A percentile compares a stretch with the other conserved stretches of the same genome.
phyloP scores from a whole-genome alignment of 2,329 filamentous ascomycete species.

The Stenocarpella maydis region DNA sequence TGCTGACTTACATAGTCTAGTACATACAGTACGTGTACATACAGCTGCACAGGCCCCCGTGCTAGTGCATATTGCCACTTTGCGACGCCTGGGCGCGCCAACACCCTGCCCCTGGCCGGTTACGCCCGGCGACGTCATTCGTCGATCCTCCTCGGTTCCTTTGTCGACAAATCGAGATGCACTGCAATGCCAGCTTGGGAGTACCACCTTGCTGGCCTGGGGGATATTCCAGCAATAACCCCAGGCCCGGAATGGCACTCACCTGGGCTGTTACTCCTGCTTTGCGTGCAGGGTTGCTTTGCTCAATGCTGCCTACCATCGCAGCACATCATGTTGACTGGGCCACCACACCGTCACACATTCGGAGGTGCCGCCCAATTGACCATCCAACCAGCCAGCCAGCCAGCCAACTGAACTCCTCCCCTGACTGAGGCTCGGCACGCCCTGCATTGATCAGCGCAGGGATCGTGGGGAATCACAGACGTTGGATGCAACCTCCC shows the following conservation, averaged over 20 bases:
- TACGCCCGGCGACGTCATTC: conserved; percentile 22
- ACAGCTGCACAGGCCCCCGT: background rate
- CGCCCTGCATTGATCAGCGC: conserved; percentile 12
- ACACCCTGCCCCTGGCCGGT: background rate
- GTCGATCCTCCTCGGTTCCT: background rate
- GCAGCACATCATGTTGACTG: conserved; percentile 1
- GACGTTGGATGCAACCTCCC: conserved; percentile 7
- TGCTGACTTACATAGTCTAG: background rate
- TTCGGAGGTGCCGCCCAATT: background rate
- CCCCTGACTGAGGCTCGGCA: conserved; percentile 12
- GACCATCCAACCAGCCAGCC: background rate
- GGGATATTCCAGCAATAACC: background rate
- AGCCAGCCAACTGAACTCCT: no score
- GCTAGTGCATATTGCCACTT: conserved; percentile 22
- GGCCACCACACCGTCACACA: background rate
- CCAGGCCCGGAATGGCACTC: background rate
- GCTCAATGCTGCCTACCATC: no score
- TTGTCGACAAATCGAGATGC: conserved; percentile 17
- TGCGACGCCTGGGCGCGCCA: conserved; percentile 20
- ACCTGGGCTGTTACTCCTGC: background rate
- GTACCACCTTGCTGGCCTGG: background rate
- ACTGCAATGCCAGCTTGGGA: conserved; percentile 12
- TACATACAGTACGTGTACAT: no score
- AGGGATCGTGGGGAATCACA: background rate
- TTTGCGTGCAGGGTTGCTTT: background rate